Evolutionary conservation across 177 flowering plant species (phyloP), one percentile per base, ranked within the genome.

Genomic region (Vitis hybrid): DNA sequence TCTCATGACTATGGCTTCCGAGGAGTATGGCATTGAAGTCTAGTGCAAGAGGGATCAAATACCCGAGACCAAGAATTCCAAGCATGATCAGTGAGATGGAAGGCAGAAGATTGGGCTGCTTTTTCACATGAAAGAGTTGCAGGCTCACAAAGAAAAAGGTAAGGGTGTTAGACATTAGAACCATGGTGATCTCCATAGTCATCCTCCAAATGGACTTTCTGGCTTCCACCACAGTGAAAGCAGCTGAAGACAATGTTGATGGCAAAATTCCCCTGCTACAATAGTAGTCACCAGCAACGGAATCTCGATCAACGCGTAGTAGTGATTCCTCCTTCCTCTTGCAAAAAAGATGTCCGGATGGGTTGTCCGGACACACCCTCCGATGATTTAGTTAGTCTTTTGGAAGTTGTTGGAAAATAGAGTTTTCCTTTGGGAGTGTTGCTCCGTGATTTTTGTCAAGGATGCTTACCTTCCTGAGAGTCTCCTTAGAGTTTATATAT

Each of bases 181-280:
- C 86, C 87, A 87, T 78, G 33, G 65, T 69, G 59, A 84, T 79
- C 83, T 90, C 92, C 51, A 81, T 53, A 73, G 86, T 91, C 87
- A 86, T 79, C 69, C 86, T 80, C 84, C 78, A 76, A 31, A 83
- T 56, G 4, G 82, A 79, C 22, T 65, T 14, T 58, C 18, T 52
- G 1, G 82, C 80, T 45, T 68, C 72, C 0, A 0, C 8, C 1
- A 1, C 21, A 48, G 66, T 76, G 13, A 75, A 64, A 5, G 75
- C 19, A 59, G 51, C 21, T 29, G 89, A 69, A 3, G 76, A 51
- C 18, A 18, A 18, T 18, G 18, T 18, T 18, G 18, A 18, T 18
- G 18, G 18, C 18, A 18, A 18, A 18, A 18, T 18, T 18, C 18
- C 18, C 18, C 18, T 18, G 18, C 18, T 18, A 18, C 18, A 18